Evolutionary conservation across 345 rosid species (phyloP).

Genomic region (Theobroma cacao): DNA sequence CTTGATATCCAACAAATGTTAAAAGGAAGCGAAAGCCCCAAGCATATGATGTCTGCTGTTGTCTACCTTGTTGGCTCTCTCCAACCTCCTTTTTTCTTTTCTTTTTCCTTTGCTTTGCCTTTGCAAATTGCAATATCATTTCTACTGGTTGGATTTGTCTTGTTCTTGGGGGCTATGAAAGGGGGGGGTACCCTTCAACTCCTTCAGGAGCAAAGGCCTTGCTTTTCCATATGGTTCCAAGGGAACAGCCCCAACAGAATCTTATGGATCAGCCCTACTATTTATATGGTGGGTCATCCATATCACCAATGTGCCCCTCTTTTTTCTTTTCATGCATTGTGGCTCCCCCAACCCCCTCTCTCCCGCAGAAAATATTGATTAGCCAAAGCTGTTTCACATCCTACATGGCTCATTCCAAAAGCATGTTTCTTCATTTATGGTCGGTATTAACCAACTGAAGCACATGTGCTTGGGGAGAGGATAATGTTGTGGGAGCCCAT

Average conservation of each 20-base stretch:
- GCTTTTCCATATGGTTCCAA: constrained; percentile 38
- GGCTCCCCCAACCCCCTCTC: not conserved
- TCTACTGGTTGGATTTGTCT: constrained; percentile 14
- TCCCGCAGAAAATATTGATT: not conserved
- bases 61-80: not conserved
- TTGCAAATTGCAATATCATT: not conserved
- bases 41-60: constrained; percentile 18
- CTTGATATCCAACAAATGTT: constrained; percentile 12
- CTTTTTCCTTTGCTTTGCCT: not conserved
- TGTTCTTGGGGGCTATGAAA: constrained; percentile 16
- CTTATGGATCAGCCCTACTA: constrained; percentile 49
- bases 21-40: not conserved
- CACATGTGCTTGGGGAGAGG: constrained; percentile 25
- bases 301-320: not conserved
- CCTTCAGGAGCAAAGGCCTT: constrained; percentile 6
- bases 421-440: constrained; percentile 34
- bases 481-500: constrained; percentile 30
- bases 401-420: constrained; percentile 24
- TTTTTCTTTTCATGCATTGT: constrained; percentile 10
- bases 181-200: too few relatives aligned
- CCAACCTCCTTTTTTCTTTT: too few relatives aligned
- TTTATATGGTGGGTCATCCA: constrained; percentile 38
- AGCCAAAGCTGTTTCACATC: not conserved
- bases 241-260: constrained; percentile 72
- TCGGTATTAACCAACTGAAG: constrained; percentile 19